Base-by-base conservation (phyloP, 768 basidiomycete species). In the Tubosaeta brunneosetosa region DNA sequence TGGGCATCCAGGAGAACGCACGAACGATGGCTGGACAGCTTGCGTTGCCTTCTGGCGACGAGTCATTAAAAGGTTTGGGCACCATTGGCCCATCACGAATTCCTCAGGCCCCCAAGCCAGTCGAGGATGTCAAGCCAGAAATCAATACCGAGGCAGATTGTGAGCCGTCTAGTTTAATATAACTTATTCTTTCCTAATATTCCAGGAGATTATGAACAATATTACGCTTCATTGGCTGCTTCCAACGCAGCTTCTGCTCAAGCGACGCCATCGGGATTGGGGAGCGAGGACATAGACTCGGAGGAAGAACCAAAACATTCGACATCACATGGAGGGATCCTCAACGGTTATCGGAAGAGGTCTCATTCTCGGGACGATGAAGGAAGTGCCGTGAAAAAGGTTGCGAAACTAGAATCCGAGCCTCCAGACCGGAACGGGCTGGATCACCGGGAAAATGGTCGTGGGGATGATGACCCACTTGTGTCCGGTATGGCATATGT, bases 1-100 rank as follows among this genome's bases (percentile, higher is more conserved):
- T 94, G 37, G 92, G 93, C 17, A 79, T 89, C 52, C 81, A 84
- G 60, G 88, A 90, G 66, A 81, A 68, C 55, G 82, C 80, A n/a
- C 73, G 84, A 51, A 70, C 76, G 25, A 78, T 78, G 49, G 63
- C 66, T 12, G 71, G 60, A 37, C 64, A 64, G n/a, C 44, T 53
- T 40, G 53, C 52, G 51, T 51, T 76, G 27, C 72, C 71, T 53
- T 80, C 81, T 32, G 87, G 85, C 60, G 89, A 91, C 61, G 86
- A 88, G 53, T 83, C 85, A 40, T 63, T 90, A 64, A 82, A 75
- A 56, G 87, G 88, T 0, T 66, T 90, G 2, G 85, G 86, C 13
- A 77, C 79, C 8, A 65, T 82, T 47, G 79, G 83, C 2, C 59
- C 58, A 49, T 61, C 51, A 41, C 65, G 70, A 31, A 58, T 62